phyloP scores from a whole-genome alignment of 106 monocot species.

The Acorus calamus region DNA sequence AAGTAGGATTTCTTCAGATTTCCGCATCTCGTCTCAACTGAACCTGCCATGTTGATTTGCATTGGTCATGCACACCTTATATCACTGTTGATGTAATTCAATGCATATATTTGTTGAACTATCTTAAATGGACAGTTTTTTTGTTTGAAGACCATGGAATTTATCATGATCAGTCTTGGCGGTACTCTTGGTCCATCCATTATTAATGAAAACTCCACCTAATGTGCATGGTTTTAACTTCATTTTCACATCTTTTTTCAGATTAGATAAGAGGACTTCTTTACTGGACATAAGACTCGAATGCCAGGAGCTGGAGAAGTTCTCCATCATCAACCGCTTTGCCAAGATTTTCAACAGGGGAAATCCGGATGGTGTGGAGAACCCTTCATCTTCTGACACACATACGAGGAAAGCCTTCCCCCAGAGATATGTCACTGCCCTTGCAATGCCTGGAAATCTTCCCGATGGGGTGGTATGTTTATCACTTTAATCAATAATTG shows the following conservation, averaged over 20 bases:
- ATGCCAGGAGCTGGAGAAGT: slow-evolving; percentile 55
- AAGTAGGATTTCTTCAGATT: too few species aligned
- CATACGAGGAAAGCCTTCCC: slow-evolving; percentile 9
- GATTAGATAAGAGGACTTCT: slow-evolving; percentile 42
- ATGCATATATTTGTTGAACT: too few species aligned
- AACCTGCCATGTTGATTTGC: too few species aligned
- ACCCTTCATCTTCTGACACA: slow-evolving; percentile 16
- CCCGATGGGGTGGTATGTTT: slow-evolving; percentile 33
- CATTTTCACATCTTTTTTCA: slow-evolving; percentile 8
- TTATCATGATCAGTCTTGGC: neutral
- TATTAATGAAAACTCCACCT: neutral
- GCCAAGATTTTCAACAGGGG: slow-evolving; percentile 47
- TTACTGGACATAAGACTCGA: slow-evolving; percentile 43
- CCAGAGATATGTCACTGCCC: slow-evolving; percentile 35
- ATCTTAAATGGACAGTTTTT: too few species aligned
- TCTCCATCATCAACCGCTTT: slow-evolving; percentile 54
- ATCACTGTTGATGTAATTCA: too few species aligned
- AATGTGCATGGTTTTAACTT: neutral
- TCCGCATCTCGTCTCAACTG: too few species aligned
- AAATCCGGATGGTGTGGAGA: slow-evolving; percentile 18
- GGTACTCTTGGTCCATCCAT: neutral
- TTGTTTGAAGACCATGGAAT: too few species aligned
- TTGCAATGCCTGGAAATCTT: slow-evolving; percentile 19
- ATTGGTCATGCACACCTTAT: too few species aligned
- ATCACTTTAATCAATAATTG: slow-evolving; percentile 26